phyloP scores from a whole-genome alignment of 345 rosid species.

The Populus davidiana region DNA sequence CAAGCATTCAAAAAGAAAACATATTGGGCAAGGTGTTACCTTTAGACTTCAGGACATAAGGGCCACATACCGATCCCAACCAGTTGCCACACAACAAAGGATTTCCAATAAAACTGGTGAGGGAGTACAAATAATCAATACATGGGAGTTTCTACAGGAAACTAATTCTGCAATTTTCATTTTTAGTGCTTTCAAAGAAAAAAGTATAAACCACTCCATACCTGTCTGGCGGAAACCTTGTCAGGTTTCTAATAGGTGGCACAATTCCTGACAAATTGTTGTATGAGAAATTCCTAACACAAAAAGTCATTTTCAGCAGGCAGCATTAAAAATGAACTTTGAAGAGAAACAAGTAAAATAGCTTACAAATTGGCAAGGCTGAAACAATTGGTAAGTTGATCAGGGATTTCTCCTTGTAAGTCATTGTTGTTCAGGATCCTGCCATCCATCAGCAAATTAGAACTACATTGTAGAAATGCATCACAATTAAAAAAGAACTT shows the following conservation, averaged over 20 bases:
- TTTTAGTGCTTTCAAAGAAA: not conserved
- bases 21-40: slow-evolving; percentile 31
- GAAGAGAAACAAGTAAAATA: not conserved
- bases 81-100: slow-evolving; percentile 78
- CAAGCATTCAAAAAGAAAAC: not conserved
- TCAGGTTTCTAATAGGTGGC: slow-evolving; percentile 59
- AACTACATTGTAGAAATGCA: not conserved
- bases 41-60: slow-evolving; percentile 43
- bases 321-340: not conserved
- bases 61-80: slow-evolving; percentile 74
- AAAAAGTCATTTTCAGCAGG: not conserved
- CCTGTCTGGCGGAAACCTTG: slow-evolving; percentile 69
- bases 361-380: slow-evolving; percentile 63
- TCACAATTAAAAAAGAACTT: not conserved
- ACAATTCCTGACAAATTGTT: slow-evolving; percentile 80
- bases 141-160: not conserved
- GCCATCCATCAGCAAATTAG: slow-evolving; percentile 5
- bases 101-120: slow-evolving; percentile 68
- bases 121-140: not conserved
- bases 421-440: slow-evolving; percentile 76
- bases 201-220: not conserved
- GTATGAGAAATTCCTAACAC: slow-evolving; percentile 69
- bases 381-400: slow-evolving; percentile 75
- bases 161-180: not conserved
- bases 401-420: slow-evolving; percentile 76